Evolutionary conservation across 345 rosid genomes (phyloP), one percentile per base, ranked within the genome.

Genomic region (Erysimum cheiranthoides): DNA sequence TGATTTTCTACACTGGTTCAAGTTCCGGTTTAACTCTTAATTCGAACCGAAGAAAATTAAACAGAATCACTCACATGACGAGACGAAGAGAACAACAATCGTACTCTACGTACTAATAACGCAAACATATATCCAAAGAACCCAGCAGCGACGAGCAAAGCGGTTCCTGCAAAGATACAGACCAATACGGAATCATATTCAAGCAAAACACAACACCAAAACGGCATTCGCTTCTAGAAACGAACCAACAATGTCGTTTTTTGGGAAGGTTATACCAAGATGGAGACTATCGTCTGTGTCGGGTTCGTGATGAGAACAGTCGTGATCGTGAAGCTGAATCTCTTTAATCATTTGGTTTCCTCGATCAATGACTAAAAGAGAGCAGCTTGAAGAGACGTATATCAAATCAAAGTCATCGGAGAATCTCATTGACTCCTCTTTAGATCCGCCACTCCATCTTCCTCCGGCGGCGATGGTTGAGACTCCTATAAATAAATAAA

Each of bases 51-150:
- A 6, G 11, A 42, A 39, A 60, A 51, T 34, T 56, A 45, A 30
- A 31, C 31, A 12, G 36, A 30, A 21, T 76, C 31, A 79, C 96
- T 85, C 73, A 88, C 99, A 54, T 76, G 61, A 38, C 68, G 75
- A 8, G 86, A 80, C 14, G 84, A 83, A 64, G 96, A 88, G 78
- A 92, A 92, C 71, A 92, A 65, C 2, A 83, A 68, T 67, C 78
- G 87, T 46, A 89, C 84, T 79, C 91, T 73, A 35, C 84, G 87
- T 76, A 89, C 93, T 82, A 95, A 86, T 82, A 92, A 66, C 16
- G 99, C 98, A 40, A 95, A 75, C 93, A 95, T 88, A 72, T 92
- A 95, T 38, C 97, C 99, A 45, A 89, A 88, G 83, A 95, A 89
- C 45, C 61, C 93, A 57, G 96, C 92, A 10, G 85, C 92, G 40